Conservation (phyloP, 2,329 filamentous ascomycete species). For the Sclerotinia nivalis region DNA sequence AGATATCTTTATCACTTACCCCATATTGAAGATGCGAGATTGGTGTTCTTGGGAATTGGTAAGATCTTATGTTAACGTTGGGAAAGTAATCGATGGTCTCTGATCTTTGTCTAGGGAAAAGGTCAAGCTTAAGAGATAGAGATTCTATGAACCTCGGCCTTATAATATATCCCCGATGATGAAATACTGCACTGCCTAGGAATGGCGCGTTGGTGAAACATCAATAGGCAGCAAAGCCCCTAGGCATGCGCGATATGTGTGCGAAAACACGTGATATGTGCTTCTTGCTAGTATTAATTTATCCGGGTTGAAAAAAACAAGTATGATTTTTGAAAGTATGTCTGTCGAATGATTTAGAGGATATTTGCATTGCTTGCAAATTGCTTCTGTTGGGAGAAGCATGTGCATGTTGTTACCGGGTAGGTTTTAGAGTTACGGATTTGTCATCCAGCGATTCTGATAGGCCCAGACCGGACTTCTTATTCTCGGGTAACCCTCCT, state of each 20-base stretch:
- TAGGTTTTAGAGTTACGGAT: too few species aligned
- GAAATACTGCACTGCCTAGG: neutral
- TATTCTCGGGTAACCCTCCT: too few species aligned
- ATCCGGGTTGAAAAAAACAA: neutral
- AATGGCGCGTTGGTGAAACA: neutral
- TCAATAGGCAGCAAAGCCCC: neutral
- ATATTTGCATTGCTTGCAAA: too few species aligned
- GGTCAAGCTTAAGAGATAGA: neutral
- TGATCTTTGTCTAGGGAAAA: neutral
- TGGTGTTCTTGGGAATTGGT: accelerated
- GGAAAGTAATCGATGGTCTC: neutral
- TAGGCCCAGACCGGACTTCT: too few species aligned
- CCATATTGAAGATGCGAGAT: neutral
- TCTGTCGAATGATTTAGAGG: too few species aligned
- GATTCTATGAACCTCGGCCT: neutral
- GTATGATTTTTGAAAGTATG: too few species aligned
- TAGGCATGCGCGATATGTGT: neutral
- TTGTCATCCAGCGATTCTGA: too few species aligned
- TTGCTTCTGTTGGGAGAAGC: too few species aligned
- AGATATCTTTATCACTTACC: neutral
- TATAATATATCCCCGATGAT: neutral
- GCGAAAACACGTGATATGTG: neutral
- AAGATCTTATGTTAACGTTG: too few species aligned
- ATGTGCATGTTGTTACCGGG: too few species aligned
- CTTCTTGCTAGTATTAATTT: too few species aligned